Percentiles rank a stretch among this genome's conserved stretches.
Evolutionary conservation across 768 basidiomycete species (phyloP).

Genomic region (Sporobolomyces pararoseus): DNA sequence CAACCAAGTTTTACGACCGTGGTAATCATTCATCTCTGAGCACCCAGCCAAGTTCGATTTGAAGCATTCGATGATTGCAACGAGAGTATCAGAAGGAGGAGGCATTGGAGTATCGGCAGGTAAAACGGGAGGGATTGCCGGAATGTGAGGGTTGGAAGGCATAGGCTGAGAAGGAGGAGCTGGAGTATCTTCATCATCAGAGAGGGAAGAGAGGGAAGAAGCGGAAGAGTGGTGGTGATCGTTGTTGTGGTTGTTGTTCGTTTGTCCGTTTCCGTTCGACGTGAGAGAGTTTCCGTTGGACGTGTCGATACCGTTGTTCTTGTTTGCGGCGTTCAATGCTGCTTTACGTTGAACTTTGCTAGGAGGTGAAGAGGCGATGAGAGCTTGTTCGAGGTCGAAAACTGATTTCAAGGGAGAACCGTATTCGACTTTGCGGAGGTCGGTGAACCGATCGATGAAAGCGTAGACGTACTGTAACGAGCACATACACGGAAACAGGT

Average conservation of each 20-base stretch:
- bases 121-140: slow-evolving; percentile 1
- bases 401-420: slow-evolving; percentile 15
- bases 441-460: slow-evolving; percentile 26
- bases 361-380: slow-evolving; percentile 22
- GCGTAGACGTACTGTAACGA: slow-evolving; percentile 33
- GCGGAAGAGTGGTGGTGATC: slow-evolving; percentile 19
- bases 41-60: background rate
- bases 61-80: slow-evolving; percentile 7
- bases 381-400: slow-evolving; percentile 28
- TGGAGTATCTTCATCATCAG: slow-evolving; percentile 11
- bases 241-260: background rate
- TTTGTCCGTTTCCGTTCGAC: slow-evolving; percentile 11
- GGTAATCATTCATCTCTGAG: slow-evolving; percentile 30
- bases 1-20: slow-evolving; percentile 38
- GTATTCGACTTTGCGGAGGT: slow-evolving; percentile 8
- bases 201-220: slow-evolving; percentile 18
- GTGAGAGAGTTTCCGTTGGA: too few species aligned
- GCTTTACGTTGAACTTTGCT: background rate
- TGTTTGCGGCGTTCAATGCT: slow-evolving; percentile 1
- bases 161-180: background rate
- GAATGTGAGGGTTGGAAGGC: slow-evolving; percentile 15
- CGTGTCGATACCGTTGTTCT: background rate
- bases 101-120: background rate
- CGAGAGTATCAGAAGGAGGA: background rate
- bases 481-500: too few species aligned